Evolutionary conservation across 1,284 basidiomycete species (phyloP).

Genomic region (Rhodotorula sp.): DNA sequence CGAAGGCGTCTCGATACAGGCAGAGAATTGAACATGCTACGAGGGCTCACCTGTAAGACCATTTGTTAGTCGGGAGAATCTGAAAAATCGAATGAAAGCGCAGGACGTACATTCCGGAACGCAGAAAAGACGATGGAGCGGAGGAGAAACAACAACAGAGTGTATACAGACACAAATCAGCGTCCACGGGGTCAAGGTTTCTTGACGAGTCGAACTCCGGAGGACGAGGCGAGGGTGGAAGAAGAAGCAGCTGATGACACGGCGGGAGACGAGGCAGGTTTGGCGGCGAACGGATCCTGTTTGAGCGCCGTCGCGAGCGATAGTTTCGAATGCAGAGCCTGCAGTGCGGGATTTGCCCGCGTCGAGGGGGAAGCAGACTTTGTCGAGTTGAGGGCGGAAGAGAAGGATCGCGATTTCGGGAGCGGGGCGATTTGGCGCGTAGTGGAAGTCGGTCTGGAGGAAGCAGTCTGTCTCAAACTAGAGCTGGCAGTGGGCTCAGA

Average conservation of each 20-base stretch:
- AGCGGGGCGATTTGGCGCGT: neutral
- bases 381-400: neutral
- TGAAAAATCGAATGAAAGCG: too few species aligned
- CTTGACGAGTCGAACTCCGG: neutral
- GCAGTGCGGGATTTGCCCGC: slow-evolving; percentile 7
- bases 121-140: too few species aligned
- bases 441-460: neutral
- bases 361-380: neutral
- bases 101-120: too few species aligned
- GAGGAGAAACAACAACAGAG: neutral
- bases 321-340: slow-evolving; percentile 22
- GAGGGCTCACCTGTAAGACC: too few species aligned
- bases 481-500: neutral
- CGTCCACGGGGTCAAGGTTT: neutral
- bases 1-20: too few species aligned
- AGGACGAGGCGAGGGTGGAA: neutral
- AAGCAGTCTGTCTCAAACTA: too few species aligned
- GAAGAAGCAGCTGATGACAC: neutral
- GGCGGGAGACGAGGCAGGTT: neutral
- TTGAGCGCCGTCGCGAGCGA: slow-evolving; percentile 24
- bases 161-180: neutral
- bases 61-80: too few species aligned
- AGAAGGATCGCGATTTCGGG: neutral
- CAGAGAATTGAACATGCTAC: too few species aligned
- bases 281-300: slow-evolving; percentile 18